Evolutionary conservation across 2,329 filamentous ascomycete genomes (phyloP).

Genomic region (Pseudogymnoascus sp.): DNA sequence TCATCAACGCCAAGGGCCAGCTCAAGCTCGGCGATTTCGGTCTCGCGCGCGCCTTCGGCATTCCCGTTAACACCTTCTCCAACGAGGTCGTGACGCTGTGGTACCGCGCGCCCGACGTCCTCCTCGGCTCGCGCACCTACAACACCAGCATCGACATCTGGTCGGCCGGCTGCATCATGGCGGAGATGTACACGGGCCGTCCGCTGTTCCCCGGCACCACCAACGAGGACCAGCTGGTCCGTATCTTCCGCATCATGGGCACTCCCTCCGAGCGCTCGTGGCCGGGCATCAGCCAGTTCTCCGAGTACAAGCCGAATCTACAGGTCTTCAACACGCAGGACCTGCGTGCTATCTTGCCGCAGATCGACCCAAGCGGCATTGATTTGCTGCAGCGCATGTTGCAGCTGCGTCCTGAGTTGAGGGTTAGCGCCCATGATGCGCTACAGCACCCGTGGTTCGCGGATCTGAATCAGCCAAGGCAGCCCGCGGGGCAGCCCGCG

Average conservation of each 20-base stretch:
- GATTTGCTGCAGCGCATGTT: slow-evolving; percentile 87
- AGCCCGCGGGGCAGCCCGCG: slow-evolving; percentile 25
- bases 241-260: slow-evolving; percentile 98
- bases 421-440: slow-evolving; percentile 80
- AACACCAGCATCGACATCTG: slow-evolving; percentile 99
- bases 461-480: slow-evolving; percentile 56
- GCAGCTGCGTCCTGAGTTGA: slow-evolving; percentile 83
- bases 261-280: slow-evolving; percentile 92
- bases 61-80: slow-evolving; percentile 95
- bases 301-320: slow-evolving; percentile 96
- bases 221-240: slow-evolving; percentile 93
- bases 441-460: slow-evolving; percentile 89
- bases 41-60: slow-evolving; percentile 87
- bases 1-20: slow-evolving; percentile 87
- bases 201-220: slow-evolving; percentile 96
- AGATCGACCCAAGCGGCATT: slow-evolving; percentile 81
- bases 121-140: slow-evolving; percentile 90
- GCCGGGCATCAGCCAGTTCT: slow-evolving; percentile 90
- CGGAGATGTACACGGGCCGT: slow-evolving; percentile 95
- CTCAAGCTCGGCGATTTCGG: slow-evolving; percentile 94
- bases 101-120: slow-evolving; percentile 94
- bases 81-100: slow-evolving; percentile 97
- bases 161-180: slow-evolving; percentile 99
- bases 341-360: slow-evolving; percentile 75
- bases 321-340: slow-evolving; percentile 93